A percentile compares a stretch with the other conserved stretches of the same genome.
These are phyloP conservation scores for Amauroascus verrucosus DNA, from an alignment of 2,329 filamentous ascomycete genomes.

Conservation along the genomic window DNA sequence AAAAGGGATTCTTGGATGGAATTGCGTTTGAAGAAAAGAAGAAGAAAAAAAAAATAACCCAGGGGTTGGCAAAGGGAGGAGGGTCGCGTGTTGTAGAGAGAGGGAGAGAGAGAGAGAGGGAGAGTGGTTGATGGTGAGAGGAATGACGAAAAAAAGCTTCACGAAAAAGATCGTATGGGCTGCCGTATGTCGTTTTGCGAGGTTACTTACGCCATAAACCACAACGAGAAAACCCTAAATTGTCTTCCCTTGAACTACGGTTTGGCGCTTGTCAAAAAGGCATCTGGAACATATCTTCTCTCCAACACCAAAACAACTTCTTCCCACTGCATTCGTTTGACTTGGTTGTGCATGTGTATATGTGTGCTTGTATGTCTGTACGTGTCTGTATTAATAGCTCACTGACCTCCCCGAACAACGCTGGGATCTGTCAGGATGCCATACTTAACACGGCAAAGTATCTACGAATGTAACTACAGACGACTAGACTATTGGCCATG, in stretches of 20 bases:
- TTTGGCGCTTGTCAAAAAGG: not conserved
- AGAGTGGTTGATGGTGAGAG: conserved; percentile 3
- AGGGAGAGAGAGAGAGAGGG: not conserved
- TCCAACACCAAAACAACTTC: no score
- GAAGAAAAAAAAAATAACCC: not conserved
- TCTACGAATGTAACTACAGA: no score
- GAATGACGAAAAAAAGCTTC: conserved; percentile 20
- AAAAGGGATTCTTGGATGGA: not conserved
- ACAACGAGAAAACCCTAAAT: conserved; percentile 1
- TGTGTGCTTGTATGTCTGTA: no score
- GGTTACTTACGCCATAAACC: conserved; percentile 8
- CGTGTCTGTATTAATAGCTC: no score
- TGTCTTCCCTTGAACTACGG: no score
- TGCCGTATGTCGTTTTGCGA: conserved; percentile 5
- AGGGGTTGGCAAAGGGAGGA: not conserved
- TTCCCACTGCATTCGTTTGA: no score
- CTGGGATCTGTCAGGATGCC: no score
- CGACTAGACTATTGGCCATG: no score
- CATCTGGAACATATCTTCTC: not conserved
- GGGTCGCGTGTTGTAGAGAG: conserved; percentile 13
- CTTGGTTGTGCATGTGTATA: no score
- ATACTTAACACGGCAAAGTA: no score
- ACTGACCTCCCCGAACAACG: no score
- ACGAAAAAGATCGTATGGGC: conserved; percentile 10
- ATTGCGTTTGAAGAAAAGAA: not conserved